These are phyloP conservation scores for Ceratobasidium sp. DNA, from an alignment of 1,284 basidiomycete genomes.

Conservation along the genomic window DNA sequence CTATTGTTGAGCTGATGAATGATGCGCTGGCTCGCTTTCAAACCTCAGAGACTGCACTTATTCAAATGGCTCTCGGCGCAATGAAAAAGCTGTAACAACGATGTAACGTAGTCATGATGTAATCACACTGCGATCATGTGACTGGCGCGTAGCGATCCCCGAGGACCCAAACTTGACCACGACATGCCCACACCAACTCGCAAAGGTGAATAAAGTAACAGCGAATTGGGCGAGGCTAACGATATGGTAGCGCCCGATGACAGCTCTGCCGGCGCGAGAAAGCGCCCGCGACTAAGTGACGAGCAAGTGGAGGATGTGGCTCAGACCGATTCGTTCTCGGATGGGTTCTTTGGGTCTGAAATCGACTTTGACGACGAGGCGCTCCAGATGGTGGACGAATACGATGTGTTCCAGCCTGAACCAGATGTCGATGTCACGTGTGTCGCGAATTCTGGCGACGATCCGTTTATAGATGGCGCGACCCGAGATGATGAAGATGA, in stretches of 20 bases:
- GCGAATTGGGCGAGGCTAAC: background rate
- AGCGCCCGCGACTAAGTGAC: constrained; percentile 39
- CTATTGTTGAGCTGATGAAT: constrained; percentile 48
- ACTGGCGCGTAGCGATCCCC: constrained; percentile 36
- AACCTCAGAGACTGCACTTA: constrained; percentile 50
- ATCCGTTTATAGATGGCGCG: constrained; percentile 24
- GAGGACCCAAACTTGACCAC: constrained; percentile 29
- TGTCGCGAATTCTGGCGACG: constrained; percentile 31
- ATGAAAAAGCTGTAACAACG: constrained; percentile 30
- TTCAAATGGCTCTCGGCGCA: constrained; percentile 49
- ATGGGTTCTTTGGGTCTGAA: constrained; percentile 42
- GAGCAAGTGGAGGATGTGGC: constrained; percentile 29
- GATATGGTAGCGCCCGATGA: constrained; percentile 1
- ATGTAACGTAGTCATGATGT: constrained; percentile 38
- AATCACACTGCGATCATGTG: constrained; percentile 31
- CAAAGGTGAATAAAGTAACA: constrained; percentile 18
- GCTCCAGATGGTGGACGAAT: constrained; percentile 37
- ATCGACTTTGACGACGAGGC: constrained; percentile 44
- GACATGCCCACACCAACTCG: constrained; percentile 33
- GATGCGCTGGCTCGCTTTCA: constrained; percentile 51
- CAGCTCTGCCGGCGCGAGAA: constrained; percentile 19
- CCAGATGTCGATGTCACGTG: constrained; percentile 9
- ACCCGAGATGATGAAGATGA: constrained; percentile 18
- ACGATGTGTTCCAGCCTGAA: constrained; percentile 35
- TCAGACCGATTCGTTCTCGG: constrained; percentile 36